Evolutionary conservation across 2,329 filamentous ascomycete genomes (phyloP).

Genomic region (Talaromyces sp.): DNA sequence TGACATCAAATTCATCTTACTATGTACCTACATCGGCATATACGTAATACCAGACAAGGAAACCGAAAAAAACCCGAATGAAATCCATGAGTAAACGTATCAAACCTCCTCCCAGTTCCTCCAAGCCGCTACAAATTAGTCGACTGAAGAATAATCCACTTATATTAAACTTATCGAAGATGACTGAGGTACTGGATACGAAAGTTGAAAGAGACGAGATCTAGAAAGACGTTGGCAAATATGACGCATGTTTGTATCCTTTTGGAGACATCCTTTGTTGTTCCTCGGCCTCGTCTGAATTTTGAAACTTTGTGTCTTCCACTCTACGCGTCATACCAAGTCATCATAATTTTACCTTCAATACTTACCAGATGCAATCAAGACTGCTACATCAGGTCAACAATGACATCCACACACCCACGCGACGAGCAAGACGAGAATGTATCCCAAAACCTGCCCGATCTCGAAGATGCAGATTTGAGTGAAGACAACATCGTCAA

Average conservation of each 20-base stretch:
- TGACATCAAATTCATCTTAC: too few relatives aligned
- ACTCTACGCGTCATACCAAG: background rate
- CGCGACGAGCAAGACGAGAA: background rate
- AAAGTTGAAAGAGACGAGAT: background rate
- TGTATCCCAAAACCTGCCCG: background rate
- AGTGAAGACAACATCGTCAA: constrained; percentile 13
- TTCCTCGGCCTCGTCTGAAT: background rate
- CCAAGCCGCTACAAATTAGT: too few relatives aligned
- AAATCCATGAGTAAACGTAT: too few relatives aligned
- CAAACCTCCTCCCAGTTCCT: too few relatives aligned
- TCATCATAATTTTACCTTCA: background rate
- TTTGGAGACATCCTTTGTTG: constrained; percentile 4
- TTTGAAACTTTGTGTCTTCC: background rate
- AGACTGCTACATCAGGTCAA: background rate
- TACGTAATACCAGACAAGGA: too few relatives aligned
- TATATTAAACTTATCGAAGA: too few relatives aligned
- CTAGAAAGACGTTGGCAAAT: background rate
- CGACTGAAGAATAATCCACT: too few relatives aligned
- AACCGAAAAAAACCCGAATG: too few relatives aligned
- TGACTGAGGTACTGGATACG: too few relatives aligned
- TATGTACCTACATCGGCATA: too few relatives aligned
- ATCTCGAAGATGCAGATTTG: background rate
- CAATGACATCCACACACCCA: background rate
- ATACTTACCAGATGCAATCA: background rate
- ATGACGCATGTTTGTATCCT: background rate